phyloP scores from a whole-genome alignment of 306 rosid species.

The Dalbergia oliveri region DNA sequence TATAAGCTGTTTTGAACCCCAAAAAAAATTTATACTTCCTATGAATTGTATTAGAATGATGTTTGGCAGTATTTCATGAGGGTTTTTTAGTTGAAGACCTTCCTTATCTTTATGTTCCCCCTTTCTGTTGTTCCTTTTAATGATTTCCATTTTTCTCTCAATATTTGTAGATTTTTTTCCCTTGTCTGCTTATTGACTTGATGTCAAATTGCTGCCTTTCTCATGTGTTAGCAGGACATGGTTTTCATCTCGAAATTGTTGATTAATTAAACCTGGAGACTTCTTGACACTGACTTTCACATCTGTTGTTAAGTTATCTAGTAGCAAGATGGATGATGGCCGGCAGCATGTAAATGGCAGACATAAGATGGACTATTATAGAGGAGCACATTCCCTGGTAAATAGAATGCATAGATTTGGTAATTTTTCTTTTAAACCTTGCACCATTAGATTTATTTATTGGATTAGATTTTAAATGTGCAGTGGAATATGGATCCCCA shows the following conservation, averaged over 20 bases:
- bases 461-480: conserved; percentile 52
- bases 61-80: conserved; percentile 14
- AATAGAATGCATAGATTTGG: conserved; percentile 40
- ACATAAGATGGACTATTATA: conserved; percentile 79
- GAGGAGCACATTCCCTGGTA: conserved; percentile 76
- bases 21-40: background rate
- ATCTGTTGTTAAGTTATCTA: too few relatives aligned
- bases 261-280: conserved; percentile 41
- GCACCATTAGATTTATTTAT: conserved; percentile 44
- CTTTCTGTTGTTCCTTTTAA: background rate
- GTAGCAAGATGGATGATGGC: conserved; percentile 74
- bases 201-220: conserved; percentile 39
- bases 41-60: conserved; percentile 18
- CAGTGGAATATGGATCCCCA: conserved; percentile 84
- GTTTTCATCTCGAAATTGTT: background rate
- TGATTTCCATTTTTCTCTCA: too few relatives aligned
- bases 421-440: conserved; percentile 16
- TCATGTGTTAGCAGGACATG: conserved; percentile 31
- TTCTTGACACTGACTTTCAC: conserved; percentile 1
- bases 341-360: conserved; percentile 76
- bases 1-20: too few relatives aligned
- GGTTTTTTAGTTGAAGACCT: background rate
- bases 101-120: background rate
- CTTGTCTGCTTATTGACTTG: conserved; percentile 1
- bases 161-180: too few relatives aligned